phyloP scores from a whole-genome alignment of 805 yeast genomes.

The Pichia membranifaciens region DNA sequence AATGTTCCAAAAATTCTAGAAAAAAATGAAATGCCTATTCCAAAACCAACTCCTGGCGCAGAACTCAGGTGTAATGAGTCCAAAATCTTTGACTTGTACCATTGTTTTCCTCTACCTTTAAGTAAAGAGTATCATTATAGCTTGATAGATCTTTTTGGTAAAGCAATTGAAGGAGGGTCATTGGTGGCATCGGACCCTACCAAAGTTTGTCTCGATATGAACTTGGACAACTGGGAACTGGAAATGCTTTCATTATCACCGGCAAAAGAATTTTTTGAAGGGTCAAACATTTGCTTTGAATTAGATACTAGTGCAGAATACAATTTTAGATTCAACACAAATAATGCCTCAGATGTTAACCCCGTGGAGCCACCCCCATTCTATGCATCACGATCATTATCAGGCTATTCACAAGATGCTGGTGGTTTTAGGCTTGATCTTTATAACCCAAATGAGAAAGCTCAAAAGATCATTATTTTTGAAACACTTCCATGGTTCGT shows the following conservation, averaged over 20 bases:
- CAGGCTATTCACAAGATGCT: conserved; percentile 85
- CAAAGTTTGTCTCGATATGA: conserved; percentile 38
- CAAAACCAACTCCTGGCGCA: conserved; percentile 69
- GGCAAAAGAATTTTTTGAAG: background rate
- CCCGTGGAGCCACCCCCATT: conserved; percentile 52
- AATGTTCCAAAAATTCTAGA: conserved; percentile 66
- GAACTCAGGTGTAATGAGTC: conserved; percentile 66
- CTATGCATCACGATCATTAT: conserved; percentile 72
- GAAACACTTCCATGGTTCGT: conserved; percentile 93
- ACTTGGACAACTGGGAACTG: conserved; percentile 40
- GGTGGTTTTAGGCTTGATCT: conserved; percentile 84
- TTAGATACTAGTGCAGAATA: conserved; percentile 21
- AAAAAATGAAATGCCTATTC: conserved; percentile 62
- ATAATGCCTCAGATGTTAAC: conserved; percentile 39
- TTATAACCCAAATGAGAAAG: conserved; percentile 51
- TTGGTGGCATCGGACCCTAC: conserved; percentile 44
- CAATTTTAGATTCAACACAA: conserved; percentile 39
- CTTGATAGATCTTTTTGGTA: conserved; percentile 66
- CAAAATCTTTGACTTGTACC: conserved; percentile 54
- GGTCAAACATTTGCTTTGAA: conserved; percentile 20
- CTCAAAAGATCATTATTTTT: conserved; percentile 53
- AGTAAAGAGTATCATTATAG: conserved; percentile 41
- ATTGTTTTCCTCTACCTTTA: conserved; percentile 74
- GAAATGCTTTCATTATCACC: conserved; percentile 13
- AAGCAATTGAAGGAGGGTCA: conserved; percentile 57